Conservation (phyloP, 495 filamentous ascomycete species). For the Hypoxylon fuscum region DNA sequence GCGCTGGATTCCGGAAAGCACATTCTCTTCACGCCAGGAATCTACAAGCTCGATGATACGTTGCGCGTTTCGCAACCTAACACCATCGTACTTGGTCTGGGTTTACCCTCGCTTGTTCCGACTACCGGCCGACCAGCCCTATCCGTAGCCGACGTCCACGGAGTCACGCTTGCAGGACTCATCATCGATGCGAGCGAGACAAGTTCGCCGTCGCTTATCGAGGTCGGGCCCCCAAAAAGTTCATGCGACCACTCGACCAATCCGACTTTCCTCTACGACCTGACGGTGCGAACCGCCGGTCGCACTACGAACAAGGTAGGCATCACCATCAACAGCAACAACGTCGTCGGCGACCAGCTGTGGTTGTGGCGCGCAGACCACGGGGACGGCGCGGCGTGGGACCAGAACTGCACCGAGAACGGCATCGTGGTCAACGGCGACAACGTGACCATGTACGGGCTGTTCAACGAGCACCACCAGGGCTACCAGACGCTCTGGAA, state of each 20-base stretch:
- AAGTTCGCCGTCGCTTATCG: conserved; percentile 36
- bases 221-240: conserved; percentile 37
- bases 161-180: conserved; percentile 44
- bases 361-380: conserved; percentile 48
- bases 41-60: conserved; percentile 38
- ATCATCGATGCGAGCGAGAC: conserved; percentile 42
- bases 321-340: conserved; percentile 44
- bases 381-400: conserved; percentile 40
- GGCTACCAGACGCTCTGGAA: conserved; percentile 47
- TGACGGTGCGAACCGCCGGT: conserved; percentile 43
- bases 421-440: conserved; percentile 45
- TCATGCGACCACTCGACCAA: conserved; percentile 29
- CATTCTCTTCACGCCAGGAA: conserved; percentile 42
- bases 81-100: conserved; percentile 40
- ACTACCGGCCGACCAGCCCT: conserved; percentile 29
- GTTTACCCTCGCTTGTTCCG: conserved; percentile 42
- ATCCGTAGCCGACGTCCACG: conserved; percentile 40
- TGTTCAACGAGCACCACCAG: conserved; percentile 47
- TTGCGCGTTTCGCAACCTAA: conserved; percentile 32
- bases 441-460: conserved; percentile 43
- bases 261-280: conserved; percentile 44
- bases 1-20: conserved; percentile 39
- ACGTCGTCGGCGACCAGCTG: conserved; percentile 44
- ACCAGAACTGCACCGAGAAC: conserved; percentile 42
- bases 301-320: conserved; percentile 40